phyloP scores from a whole-genome alignment of 108 stramenopile genomes.

The Cylindrotheca closterium region DNA sequence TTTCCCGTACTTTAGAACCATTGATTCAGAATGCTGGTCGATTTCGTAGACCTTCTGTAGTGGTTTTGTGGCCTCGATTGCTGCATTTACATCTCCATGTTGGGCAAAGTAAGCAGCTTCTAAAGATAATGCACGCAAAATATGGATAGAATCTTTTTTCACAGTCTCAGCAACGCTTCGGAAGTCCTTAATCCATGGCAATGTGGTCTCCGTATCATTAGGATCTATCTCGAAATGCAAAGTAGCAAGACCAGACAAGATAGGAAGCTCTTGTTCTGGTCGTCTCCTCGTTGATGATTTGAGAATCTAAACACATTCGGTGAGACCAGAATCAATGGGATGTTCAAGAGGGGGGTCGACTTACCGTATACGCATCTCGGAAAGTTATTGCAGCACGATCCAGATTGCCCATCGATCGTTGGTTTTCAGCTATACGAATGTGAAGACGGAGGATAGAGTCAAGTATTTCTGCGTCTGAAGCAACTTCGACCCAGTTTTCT shows the following conservation, averaged over 20 bases:
- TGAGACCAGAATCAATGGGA: slow-evolving; percentile 1
- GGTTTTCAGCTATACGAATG: slow-evolving; percentile 29
- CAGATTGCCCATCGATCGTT: slow-evolving; percentile 16
- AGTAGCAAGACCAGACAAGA: slow-evolving; percentile 48
- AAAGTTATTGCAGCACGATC: slow-evolving; percentile 15
- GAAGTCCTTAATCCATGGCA: background rate
- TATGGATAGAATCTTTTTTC: slow-evolving; percentile 56
- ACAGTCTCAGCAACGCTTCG: background rate
- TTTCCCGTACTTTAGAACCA: slow-evolving; percentile 56
- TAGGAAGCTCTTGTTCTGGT: slow-evolving; percentile 44
- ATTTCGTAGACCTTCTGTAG: slow-evolving; percentile 32
- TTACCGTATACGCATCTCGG: slow-evolving; percentile 26
- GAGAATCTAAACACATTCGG: slow-evolving; percentile 34
- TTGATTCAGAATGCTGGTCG: slow-evolving; percentile 46
- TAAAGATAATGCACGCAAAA: slow-evolving; percentile 61
- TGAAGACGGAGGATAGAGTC: slow-evolving; percentile 32
- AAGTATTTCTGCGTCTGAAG: slow-evolving; percentile 19
- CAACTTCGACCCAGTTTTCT: slow-evolving; percentile 22
- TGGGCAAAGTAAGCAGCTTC: slow-evolving; percentile 56
- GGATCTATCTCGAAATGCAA: slow-evolving; percentile 27
- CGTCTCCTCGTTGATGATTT: slow-evolving; percentile 45
- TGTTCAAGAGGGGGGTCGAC: background rate
- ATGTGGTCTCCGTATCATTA: background rate
- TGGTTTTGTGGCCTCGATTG: slow-evolving; percentile 29
- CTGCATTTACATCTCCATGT: slow-evolving; percentile 46